Evolutionary conservation across 148 eudicot species (phyloP), one percentile per base, ranked within the genome.

Genomic region (Chenopodium suecicum): DNA sequence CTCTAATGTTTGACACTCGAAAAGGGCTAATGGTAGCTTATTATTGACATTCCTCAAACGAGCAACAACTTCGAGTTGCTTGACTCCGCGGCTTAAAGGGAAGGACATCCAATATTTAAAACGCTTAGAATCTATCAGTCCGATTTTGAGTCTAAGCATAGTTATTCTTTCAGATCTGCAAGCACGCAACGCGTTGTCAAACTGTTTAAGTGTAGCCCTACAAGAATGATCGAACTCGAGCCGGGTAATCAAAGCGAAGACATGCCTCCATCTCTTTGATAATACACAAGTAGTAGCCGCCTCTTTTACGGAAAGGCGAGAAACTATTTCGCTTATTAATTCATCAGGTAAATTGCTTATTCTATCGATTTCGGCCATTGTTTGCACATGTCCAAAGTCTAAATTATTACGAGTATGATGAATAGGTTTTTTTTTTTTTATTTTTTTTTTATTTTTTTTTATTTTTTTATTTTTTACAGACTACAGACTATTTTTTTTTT

Each of bases 1-100:
- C 41, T 74, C 79, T 12, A 83, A 74, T 22, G 79, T 83, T 68
- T 29, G 47, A 56, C 82, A 74, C 63, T 41, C 8, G 52, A 82
- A 82, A 9, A 82, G 16, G 13, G 58, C 56, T 1, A 19, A n/a
- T 50, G 79, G 75, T 12, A 74, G 44, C 62, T 46, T 25, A 62
- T 13, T 3, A 6, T 17, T 17, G 25, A 25, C 25, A 22, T 32
- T 11, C 1, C 19, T 70, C 23, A 73, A 32, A 1, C 9, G 47
- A 41, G 73, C n/a, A 9, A 47, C 52, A 4, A 83, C 48, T 47
- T 83, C 48, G 22, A 83, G 73, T 74, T 79, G 82, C 76, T 37
- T 65, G 37, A 75, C 70, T 19, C 63, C 58, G 73, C 54, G 65
- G 9, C 11, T 14, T 47, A 79, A 46, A 9, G 71, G 70, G 31